Evolutionary conservation across 108 stramenopile species (phyloP), one percentile per base, ranked within the genome.

Genomic region (Cyclostephanos invisitatus): DNA sequence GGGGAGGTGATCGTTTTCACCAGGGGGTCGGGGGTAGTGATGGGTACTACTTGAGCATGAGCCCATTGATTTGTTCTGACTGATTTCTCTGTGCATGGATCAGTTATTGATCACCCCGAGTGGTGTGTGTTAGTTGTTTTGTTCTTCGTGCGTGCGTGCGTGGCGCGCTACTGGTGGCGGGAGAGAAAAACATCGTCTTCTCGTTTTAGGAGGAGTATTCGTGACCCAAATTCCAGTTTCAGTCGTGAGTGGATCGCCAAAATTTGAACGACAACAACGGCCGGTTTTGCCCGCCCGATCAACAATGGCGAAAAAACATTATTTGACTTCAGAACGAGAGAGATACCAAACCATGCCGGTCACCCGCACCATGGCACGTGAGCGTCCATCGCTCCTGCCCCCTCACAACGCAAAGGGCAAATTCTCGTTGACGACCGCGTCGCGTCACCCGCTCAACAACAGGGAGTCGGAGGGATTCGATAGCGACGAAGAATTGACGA

Each of bases 391-490:
- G 14, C 68, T 69, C 68, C 17, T 40, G 5, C 68, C 68, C 53
- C 68, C 55, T 25, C 12, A 8, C 7, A 61, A 61, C 21, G 60
- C 60, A 12, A 24, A 15, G 25, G 53, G 25, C 7, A 9, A 27
- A 24, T 24, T 8, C 8, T 54, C 53, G 21, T 54, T 4, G 53
- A 18, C 9, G 25, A 22, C 50, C 36, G 21, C 49, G 37, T 58
- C 72, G 55, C 64, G 32, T 47, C 61, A 55, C 70, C 61, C 70
- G n/a, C 60, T 70, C 47, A 42, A 59, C 25, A 62, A 70, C 37
- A 47, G 49, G 36, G 59, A 70, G 27, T 35, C 18, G 58, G 46
- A 29, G 17, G 58, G n/a, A 6, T 24, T 46, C 29, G 67, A 64
- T 18, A 38, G 54, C 7, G 47, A 68, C 12, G 38, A 65, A 38